Percentiles rank a stretch among this genome's conserved stretches.
Conservation (phyloP, 2,329 filamentous ascomycete species). For the Ceratocystis cubensis region DNA sequence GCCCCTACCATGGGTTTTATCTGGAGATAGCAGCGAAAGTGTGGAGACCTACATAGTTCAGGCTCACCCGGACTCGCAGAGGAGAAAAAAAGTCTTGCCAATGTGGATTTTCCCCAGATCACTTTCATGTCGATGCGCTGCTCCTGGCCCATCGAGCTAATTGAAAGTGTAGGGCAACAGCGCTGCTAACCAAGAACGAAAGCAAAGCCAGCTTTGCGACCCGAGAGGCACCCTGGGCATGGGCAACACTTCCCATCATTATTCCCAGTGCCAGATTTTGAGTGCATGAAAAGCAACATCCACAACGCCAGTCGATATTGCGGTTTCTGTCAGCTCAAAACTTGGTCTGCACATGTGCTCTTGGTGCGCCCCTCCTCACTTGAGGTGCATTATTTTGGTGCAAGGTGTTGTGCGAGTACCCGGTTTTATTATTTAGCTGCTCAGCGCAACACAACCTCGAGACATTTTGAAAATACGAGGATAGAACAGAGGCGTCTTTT, state of each 20-base stretch:
- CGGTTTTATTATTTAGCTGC: not conserved
- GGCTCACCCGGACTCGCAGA: not conserved
- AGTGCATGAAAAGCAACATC: not conserved
- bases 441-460: not conserved
- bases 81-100: not conserved
- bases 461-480: not conserved
- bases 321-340: not conserved
- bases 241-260: not conserved
- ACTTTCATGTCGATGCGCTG: not conserved
- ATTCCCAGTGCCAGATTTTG: not conserved
- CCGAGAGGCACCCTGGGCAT: not conserved
- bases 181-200: not conserved
- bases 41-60: not conserved
- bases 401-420: not conserved
- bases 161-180: not conserved
- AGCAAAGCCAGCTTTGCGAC: not conserved
- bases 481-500: not conserved
- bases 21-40: not conserved
- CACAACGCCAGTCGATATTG: not conserved
- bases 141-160: not conserved
- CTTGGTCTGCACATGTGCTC: not conserved
- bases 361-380: not conserved
- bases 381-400: not conserved
- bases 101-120: slow-evolving; percentile 6
- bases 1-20: not conserved